These are phyloP conservation scores for Cercospora canescens DNA, from an alignment of 2,329 filamentous ascomycete genomes.

Conservation along the genomic window DNA sequence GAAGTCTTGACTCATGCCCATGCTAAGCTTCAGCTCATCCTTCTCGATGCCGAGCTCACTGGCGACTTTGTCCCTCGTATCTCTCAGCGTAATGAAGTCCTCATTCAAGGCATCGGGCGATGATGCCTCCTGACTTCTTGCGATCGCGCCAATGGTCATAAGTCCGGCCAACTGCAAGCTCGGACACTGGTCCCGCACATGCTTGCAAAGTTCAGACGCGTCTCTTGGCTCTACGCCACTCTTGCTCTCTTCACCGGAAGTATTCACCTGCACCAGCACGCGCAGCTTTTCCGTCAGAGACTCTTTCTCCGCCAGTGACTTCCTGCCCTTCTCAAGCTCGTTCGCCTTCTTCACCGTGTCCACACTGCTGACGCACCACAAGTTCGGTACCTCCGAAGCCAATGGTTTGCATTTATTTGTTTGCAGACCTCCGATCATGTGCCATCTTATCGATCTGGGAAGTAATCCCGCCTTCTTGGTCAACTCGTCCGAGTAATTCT, in stretches of 20 bases:
- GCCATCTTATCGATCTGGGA: conserved; percentile 78
- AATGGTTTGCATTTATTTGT: conserved; percentile 90
- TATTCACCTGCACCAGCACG: conserved; percentile 94
- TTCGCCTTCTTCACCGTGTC: conserved; percentile 86
- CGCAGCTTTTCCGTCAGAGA: conserved; percentile 51
- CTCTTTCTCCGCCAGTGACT: conserved; percentile 52
- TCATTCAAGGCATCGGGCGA: conserved; percentile 80
- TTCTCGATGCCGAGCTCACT: conserved; percentile 58
- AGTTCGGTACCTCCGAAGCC: conserved; percentile 77
- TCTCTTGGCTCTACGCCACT: conserved; percentile 72
- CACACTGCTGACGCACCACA: conserved; percentile 89
- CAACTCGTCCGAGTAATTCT: conserved; percentile 87
- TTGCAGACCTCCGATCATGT: conserved; percentile 94
- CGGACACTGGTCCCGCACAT: conserved; percentile 70
- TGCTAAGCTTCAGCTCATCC: conserved; percentile 79
- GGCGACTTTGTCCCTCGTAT: conserved; percentile 70
- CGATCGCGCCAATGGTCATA: conserved; percentile 98
- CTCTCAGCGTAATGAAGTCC: conserved; percentile 72
- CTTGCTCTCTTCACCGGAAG: conserved; percentile 83
- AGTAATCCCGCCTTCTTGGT: conserved; percentile 80
- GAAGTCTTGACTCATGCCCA: conserved; percentile 98
- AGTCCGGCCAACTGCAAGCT: conserved; percentile 74
- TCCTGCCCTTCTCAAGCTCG: conserved; percentile 74
- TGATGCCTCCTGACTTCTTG: conserved; percentile 72
- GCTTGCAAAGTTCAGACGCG: conserved; percentile 64